Evolutionary conservation across 352 stramenopile genomes (phyloP), one percentile per base, ranked within the genome.

Genomic region (Globisporangium recalcitrans): DNA sequence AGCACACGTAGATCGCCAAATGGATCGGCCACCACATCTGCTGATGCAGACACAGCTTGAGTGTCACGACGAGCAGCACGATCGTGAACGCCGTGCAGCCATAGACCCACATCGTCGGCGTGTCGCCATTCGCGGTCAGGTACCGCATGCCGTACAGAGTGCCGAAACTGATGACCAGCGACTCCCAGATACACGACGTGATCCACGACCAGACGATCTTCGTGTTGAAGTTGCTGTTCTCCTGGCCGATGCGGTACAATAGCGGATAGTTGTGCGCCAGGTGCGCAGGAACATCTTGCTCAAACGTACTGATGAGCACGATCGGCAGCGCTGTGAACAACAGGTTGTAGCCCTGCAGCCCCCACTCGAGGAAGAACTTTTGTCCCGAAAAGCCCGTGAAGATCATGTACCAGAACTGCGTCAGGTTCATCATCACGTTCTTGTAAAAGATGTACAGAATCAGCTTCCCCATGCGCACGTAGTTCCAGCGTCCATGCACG

Each of bases 361-460:
- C 87, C 82, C 81, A 91, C 60, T 95, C 87, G 29, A 94, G 74
- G 62, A 85, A 94, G 53, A 84, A 94, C 67, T 95, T 95, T 58
- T 96, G 87, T 0, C 87, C 84, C 16, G 86, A 94, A 62, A 91
- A 96, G 42, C 85, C 83, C 57, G 81, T 91, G 71, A 90, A 97
- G 63, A 96, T 88, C 79, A 96, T 95, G 75, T 96, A 98, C 81
- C 84, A 97, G 74, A 97, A 98, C 65, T 98, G 88, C 36, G 91
- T 96, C 69, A 98, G 74, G 66, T 96, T 97, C 69, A 98, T 84
- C 69, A 97, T 95, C 38, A 98, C 87, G 67, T 98, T 98, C 73
- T 97, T 98, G 89, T 98, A 98, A 69, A 98, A 98, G 46, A 92
- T 96, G 73, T 98, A 97, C 44, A 97, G 60, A 46, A 98, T 95